Evolutionary conservation across 768 basidiomycete genomes (phyloP), one percentile per base, ranked within the genome.

Genomic region (Leccinum truebloodii): DNA sequence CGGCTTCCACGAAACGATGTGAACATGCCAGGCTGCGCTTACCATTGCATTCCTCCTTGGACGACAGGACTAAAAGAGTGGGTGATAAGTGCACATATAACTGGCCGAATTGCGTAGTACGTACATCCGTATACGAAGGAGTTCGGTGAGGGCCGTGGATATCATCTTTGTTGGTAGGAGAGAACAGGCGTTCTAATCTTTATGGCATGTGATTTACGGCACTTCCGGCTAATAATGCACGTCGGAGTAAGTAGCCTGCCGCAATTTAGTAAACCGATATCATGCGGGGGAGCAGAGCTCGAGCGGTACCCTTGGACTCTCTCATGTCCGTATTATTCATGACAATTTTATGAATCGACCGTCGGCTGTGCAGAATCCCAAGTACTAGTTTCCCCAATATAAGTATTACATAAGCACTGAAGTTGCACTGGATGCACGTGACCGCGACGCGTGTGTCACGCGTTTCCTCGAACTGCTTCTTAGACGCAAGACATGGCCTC

Each of bases 21-120:
- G 52, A 41, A 34, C 6, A 55, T 52, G 53, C 2, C 10, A 52
- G 13, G 22, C 28, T 5, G 44, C 6, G 12, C 61, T 51, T 76
- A 91, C 89, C 89, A 95, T 84, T 94, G 92, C 92, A 94, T 94
- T 52, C 91, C 92, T 24, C 92, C 92, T 71, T 94, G 93, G 2
- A 95, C 83, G 51, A 94, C 78, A 16, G 92, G 93, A 34, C 89
- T 91, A 54, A 56, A 30, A 14, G 52, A 14, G 50, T 41, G 35
- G 24, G 12, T 14, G n/a, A 14, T 60, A 12, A 34, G 53, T 3
- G 20, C 12, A 62, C n/a, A 44, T 55, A 26, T 22, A 20, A 35
- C 61, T 20, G 52, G 22, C 44, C 35, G 24, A 24, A 7, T 50
- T 20, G 2, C n/a, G 52, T 30, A 79, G 51, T 32, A 79, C 86